Conservation (phyloP, 1,139 yeast genomes). For the Pichia sp. region DNA sequence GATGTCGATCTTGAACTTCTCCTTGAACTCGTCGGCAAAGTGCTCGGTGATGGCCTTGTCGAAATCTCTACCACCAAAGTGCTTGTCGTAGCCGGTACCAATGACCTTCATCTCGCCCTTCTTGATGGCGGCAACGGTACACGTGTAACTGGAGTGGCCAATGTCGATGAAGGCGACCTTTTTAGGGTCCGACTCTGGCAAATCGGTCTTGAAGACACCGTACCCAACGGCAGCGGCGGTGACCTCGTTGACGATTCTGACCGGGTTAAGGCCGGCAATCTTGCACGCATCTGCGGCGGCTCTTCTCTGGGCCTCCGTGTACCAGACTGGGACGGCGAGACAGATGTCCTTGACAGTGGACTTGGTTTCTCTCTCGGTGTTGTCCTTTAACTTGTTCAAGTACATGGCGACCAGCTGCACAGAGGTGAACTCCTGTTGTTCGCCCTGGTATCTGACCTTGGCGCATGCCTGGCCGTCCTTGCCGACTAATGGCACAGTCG, state of each 20-base stretch:
- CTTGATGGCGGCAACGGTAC: conserved; percentile 85
- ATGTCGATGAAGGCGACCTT: conserved; percentile 91
- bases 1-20: conserved; percentile 90
- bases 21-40: conserved; percentile 87
- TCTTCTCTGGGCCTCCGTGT: conserved; percentile 93
- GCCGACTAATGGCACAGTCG: conserved; percentile 62
- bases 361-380: conserved; percentile 78
- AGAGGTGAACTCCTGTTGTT: conserved; percentile 74
- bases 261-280: conserved; percentile 96
- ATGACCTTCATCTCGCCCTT: conserved; percentile 93
- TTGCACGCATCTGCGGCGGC: conserved; percentile 93
- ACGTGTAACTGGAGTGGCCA: conserved; percentile 95
- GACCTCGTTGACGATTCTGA: conserved; percentile 92
- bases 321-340: conserved; percentile 96
- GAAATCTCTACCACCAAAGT: conserved; percentile 97
- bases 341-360: conserved; percentile 80
- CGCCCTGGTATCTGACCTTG: conserved; percentile 79
- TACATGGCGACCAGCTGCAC: conserved; percentile 94
- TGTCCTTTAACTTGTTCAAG: conserved; percentile 82
- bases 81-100: conserved; percentile 90
- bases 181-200: conserved; percentile 87
- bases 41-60: conserved; percentile 92
- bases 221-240: conserved; percentile 99
- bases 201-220: conserved; percentile 97
- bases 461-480: conserved; percentile 75